Evolutionary conservation across 1,284 basidiomycete genomes (phyloP).

Genomic region (Ceratobasidium sp.): DNA sequence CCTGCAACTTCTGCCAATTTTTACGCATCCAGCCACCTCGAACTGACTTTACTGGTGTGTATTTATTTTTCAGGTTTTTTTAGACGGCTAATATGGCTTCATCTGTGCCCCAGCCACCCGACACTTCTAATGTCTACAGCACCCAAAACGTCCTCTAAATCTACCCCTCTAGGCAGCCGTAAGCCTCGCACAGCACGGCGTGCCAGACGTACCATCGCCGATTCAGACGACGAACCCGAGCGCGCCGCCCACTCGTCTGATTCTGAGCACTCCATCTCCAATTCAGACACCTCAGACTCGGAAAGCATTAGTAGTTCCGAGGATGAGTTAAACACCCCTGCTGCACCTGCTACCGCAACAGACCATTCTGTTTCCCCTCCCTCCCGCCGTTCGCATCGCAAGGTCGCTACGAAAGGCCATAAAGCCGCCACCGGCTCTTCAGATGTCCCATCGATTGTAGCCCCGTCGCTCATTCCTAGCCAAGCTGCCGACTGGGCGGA

Average conservation of each 20-base stretch:
- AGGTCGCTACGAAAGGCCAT: background rate
- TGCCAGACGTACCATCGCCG: constrained; percentile 28
- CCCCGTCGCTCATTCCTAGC: constrained; percentile 23
- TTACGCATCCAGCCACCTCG: background rate
- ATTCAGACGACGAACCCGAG: constrained; percentile 43
- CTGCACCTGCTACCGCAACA: constrained; percentile 36
- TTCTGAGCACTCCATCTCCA: background rate
- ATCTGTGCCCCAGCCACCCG: constrained; percentile 6
- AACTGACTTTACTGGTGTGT: background rate
- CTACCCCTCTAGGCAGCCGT: constrained; percentile 1
- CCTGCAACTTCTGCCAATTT: constrained; percentile 5
- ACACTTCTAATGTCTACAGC: constrained; percentile 23
- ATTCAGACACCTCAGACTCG: constrained; percentile 1
- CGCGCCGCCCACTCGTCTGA: constrained; percentile 24
- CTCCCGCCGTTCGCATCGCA: constrained; percentile 27
- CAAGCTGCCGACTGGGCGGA: constrained; percentile 74
- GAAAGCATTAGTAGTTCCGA: constrained; percentile 11
- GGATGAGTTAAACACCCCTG: constrained; percentile 28
- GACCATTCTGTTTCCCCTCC: constrained; percentile 27
- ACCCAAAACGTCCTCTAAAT: constrained; percentile 28
- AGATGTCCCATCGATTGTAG: constrained; percentile 21
- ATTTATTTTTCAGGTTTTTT: background rate
- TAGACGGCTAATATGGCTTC: background rate
- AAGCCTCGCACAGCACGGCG: constrained; percentile 41
- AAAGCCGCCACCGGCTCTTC: constrained; percentile 1